Base-by-base conservation (phyloP, 148 eudicot genomes). In the Spergularia bocconei region DNA sequence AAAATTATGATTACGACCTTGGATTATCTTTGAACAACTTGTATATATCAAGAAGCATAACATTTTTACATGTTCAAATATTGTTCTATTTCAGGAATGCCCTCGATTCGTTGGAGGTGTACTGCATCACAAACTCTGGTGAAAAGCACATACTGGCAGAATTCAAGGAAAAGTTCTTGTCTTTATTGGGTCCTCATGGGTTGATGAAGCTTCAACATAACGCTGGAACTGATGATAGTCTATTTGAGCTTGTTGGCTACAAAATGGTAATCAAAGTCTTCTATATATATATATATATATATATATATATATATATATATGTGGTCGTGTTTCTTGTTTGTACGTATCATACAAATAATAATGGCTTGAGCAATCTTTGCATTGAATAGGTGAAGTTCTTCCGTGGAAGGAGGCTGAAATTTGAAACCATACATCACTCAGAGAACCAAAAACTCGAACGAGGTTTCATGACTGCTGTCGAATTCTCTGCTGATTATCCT, bases 381-480 rank as follows among this genome's bases (percentile, higher is more conserved):
- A 52, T 70, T 77, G 71, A 62, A 36, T 81, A 93, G 98, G 90
- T 93, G 73, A 85, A 84, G 71, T 84, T 89, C 47, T 87, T 79
- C 79, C 75, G 83, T 59, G 98, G 98, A 67, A 86, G 89, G 77
- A 93, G 80, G 84, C 81, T 93, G 73, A 94, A 88, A 4, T 91
- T 82, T 75, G 97, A 93, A 67, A 71, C 76, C 51, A 89, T 70
- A 72, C 85, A n/a, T n/a, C n/a, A 84, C 51, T 85, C 83, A 19
- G 83, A 73, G 71, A 85, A 87, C 65, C 78, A 75, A 21, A 81
- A 78, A 79, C 84, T 44, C 16, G 92, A 88, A 23, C 66, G 71
- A 19, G 87, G 88, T 72, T 85, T 84, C 29, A 69, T 91, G 55
- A 93, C 97, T 16, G 88, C 89, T 20, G 87, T 91, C 61, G 93